Base-by-base conservation (phyloP, 768 basidiomycete genomes). In the Obba rivulosa region DNA sequence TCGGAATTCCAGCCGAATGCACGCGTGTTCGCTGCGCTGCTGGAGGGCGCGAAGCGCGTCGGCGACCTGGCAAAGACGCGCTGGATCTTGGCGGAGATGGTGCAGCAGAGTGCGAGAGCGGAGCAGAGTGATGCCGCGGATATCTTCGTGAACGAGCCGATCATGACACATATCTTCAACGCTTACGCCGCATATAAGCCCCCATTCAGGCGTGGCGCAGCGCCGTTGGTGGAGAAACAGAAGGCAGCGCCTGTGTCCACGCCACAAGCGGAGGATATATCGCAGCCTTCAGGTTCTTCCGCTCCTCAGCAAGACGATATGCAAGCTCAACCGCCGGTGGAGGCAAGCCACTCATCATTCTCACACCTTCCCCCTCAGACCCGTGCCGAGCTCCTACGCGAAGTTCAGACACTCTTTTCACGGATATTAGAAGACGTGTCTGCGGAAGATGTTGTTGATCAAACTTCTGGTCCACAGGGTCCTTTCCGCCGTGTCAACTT, bases 51-150 rank as follows among this genome's bases (percentile, higher is more conserved):
- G 28, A 96, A 92, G 65, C 74, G 91, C 5, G 69, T 83, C 2
- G 92, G 94, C 0, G 95, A 97, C 63, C 66, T 99, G 18, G 72
- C 76, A 3, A 74, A 91, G 41, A 83, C 84, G 21, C 73, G 94
- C 56, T 97, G 93, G 94, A 85, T 97, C 50, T 70, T 98, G 46
- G 88, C 86, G 1, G 92, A 96, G 69, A 80, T 92, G 67, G 75
- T 88, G 21, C 71, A 70, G 37, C 66, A 69, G 56, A 45, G 60
- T 50, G 41, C 61, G 23, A 47, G 50, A 21, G 52, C 58, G 23
- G 62, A 35, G 39, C 18, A 31, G 34, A 36, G 49, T 43, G 63
- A 45, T 47, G 52, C 42, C 8, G 59, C 57, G 17, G 52, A 50
- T 22, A 62, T 42, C 28, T 46, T 10, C 41, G 60, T 79, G 18